Evolutionary conservation across 75 land plant species (phyloP), one percentile per base, ranked within the genome.

Genomic region (Azolla pinnata): DNA sequence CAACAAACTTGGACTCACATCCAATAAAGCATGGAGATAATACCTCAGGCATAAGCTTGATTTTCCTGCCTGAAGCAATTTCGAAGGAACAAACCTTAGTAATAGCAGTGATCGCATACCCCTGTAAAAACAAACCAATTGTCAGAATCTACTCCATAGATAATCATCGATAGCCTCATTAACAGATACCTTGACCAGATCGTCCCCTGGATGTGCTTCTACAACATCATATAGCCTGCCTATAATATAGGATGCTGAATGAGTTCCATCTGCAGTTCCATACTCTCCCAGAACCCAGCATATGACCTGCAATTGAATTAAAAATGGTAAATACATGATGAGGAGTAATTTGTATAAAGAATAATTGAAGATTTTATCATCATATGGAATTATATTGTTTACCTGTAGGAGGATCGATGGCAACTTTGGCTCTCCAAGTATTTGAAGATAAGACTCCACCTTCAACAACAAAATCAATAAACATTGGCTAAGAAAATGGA

Each of bases 261-360:
- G 87, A 60, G 81, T 88, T 25, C 96, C 90, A 76, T 92, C 97
- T 17, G 96, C 87, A 28, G 90, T 92, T 44, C 97, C 97, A 81
- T 92, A 92, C 63, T 92, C 97, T 45, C 97, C 97, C 26, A 92
- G 46, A n/a, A 92, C 96, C 97, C 97, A 92, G 54, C 97, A 88
- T 1, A 92, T 85, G 49, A 92, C 96, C 97, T 92, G 59, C 14
- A 60, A n/a, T n/a, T n/a, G n/a, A n/a, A n/a, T n/a, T n/a, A n/a
- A n/a, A n/a, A n/a, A n/a, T n/a, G n/a, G n/a, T n/a, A n/a, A n/a
- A n/a, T n/a, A n/a, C n/a, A n/a, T n/a, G n/a, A n/a, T n/a, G n/a
- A n/a, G n/a, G n/a, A n/a, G n/a, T n/a, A n/a, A n/a, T 19, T 20
- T 28, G 4, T 29, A 68, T 1, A 60, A n/a, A 56, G 25, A 8